Evolutionary conservation across 73 alveolate genomes (phyloP).

Genomic region (Paramecium bursaria): DNA sequence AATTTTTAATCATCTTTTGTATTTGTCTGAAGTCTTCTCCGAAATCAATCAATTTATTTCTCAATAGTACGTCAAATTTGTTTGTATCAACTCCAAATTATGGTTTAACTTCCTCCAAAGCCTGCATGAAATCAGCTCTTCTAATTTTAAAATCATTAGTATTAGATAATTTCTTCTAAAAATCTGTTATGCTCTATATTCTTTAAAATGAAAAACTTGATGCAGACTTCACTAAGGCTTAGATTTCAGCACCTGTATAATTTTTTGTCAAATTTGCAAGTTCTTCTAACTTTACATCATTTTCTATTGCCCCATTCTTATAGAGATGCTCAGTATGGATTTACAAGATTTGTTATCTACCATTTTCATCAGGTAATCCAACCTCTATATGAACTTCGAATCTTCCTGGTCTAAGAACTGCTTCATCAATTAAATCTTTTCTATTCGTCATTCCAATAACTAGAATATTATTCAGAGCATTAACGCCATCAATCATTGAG

Average conservation of each 20-base stretch:
- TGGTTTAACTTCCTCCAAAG: conserved; percentile 55
- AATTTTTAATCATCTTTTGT: conserved; percentile 7
- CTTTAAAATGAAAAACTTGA: conserved; percentile 77
- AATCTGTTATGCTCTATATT: conserved; percentile 37
- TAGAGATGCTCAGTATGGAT: conserved; percentile 97
- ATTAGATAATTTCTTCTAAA: conserved; percentile 26
- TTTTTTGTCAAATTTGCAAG: conserved; percentile 91
- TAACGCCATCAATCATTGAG: conserved; percentile 99
- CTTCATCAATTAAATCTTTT: conserved; percentile 99
- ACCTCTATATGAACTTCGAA: conserved; percentile 99
- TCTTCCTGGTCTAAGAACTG: conserved; percentile 99
- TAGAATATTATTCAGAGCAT: conserved; percentile 97
- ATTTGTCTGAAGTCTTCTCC: conserved; percentile 50
- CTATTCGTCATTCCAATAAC: conserved; percentile 99
- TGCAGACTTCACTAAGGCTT: conserved; percentile 94
- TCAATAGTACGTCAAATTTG: conserved; percentile 39
- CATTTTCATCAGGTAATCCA: conserved; percentile 98
- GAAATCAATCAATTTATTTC: conserved; percentile 50
- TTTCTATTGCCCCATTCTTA: conserved; percentile 91
- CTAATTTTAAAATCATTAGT: conserved; percentile 3
- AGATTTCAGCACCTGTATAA: conserved; percentile 98
- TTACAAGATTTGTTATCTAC: conserved; percentile 96
- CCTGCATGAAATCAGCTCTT: conserved; percentile 45
- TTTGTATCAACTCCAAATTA: conserved; percentile 59
- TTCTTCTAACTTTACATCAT: conserved; percentile 85